A percentile compares a stretch with the other conserved stretches of the same genome.
Conservation (phyloP, 2,329 filamentous ascomycete species). For the Talaromyces islandicus region DNA sequence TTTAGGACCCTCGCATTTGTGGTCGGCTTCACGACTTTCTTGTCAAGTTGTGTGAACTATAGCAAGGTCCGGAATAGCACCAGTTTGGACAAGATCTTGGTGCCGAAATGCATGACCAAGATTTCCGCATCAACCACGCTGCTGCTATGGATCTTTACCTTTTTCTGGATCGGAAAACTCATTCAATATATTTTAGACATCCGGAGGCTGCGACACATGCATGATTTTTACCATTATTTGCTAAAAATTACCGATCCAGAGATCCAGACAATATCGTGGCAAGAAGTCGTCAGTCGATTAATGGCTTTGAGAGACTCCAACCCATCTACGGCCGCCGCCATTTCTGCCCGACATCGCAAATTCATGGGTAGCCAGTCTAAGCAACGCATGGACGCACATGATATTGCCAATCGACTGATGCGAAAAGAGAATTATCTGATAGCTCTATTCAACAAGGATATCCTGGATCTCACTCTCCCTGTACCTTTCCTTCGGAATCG, state of each 20-base stretch:
- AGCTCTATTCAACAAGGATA: constrained; percentile 93
- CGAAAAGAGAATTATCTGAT: constrained; percentile 95
- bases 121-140: constrained; percentile 75
- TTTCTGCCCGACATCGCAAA: constrained; percentile 54
- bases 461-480: constrained; percentile 78
- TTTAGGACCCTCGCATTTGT: constrained; percentile 75
- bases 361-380: constrained; percentile 80
- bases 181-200: constrained; percentile 70
- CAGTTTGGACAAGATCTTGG: constrained; percentile 53
- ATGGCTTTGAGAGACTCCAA: constrained; percentile 82
- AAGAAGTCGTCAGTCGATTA: constrained; percentile 77
- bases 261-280: constrained; percentile 93
- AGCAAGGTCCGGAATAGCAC: constrained; percentile 62
- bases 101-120: constrained; percentile 66
- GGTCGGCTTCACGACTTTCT: constrained; percentile 72
- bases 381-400: constrained; percentile 89
- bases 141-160: constrained; percentile 74
- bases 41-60: constrained; percentile 83
- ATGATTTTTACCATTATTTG: constrained; percentile 78
- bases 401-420: constrained; percentile 96
- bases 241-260: constrained; percentile 78
- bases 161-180: constrained; percentile 78
- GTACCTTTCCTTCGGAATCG: constrained; percentile 74
- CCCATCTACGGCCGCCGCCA: constrained; percentile 66
- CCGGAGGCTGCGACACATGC: constrained; percentile 67